These are phyloP conservation scores for Colletotrichum limetticola DNA, from an alignment of 2,329 filamentous ascomycete species.

Conservation along the genomic window DNA sequence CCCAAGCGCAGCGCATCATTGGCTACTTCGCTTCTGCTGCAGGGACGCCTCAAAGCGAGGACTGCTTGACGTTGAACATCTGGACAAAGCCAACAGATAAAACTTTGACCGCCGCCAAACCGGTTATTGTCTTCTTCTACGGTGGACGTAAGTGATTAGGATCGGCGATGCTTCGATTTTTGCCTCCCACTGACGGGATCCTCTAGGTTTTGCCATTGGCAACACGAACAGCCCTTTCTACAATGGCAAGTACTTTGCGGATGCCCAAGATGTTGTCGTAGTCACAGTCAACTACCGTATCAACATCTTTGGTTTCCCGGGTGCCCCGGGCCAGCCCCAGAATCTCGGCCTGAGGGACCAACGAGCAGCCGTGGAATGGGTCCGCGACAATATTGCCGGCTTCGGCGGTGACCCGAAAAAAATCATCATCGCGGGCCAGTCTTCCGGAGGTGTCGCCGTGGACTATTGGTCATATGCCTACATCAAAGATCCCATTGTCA, in stretches of 20 bases:
- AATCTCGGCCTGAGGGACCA: slow-evolving; percentile 63
- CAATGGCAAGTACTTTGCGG: slow-evolving; percentile 54
- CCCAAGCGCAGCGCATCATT: slow-evolving; percentile 43
- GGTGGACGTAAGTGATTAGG: slow-evolving; percentile 42
- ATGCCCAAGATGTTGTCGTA: slow-evolving; percentile 55
- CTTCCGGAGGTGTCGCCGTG: slow-evolving; percentile 51
- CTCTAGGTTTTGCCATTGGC: slow-evolving; percentile 41
- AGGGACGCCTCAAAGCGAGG: slow-evolving; percentile 44
- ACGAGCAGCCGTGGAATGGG: slow-evolving; percentile 60
- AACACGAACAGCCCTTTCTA: slow-evolving; percentile 51
- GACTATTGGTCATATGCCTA: slow-evolving; percentile 63
- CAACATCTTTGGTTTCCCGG: slow-evolving; percentile 55
- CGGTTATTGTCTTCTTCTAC: slow-evolving; percentile 51
- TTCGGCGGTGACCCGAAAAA: slow-evolving; percentile 57
- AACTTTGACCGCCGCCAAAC: slow-evolving; percentile 37
- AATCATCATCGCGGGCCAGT: slow-evolving; percentile 57
- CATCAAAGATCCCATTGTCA: slow-evolving; percentile 59
- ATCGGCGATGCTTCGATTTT: accelerated
- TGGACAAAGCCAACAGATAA: slow-evolving; percentile 43
- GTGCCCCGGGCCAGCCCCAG: slow-evolving; percentile 40
- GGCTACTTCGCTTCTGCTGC: slow-evolving; percentile 21
- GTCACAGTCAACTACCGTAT: slow-evolving; percentile 59
- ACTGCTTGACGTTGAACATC: slow-evolving; percentile 52
- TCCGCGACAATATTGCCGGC: slow-evolving; percentile 54
- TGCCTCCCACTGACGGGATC: background rate